A percentile compares a stretch with the other conserved stretches of the same genome.
Evolutionary conservation across 73 alveolate species (phyloP).

Genomic region (Paramecium pentaurelia): DNA sequence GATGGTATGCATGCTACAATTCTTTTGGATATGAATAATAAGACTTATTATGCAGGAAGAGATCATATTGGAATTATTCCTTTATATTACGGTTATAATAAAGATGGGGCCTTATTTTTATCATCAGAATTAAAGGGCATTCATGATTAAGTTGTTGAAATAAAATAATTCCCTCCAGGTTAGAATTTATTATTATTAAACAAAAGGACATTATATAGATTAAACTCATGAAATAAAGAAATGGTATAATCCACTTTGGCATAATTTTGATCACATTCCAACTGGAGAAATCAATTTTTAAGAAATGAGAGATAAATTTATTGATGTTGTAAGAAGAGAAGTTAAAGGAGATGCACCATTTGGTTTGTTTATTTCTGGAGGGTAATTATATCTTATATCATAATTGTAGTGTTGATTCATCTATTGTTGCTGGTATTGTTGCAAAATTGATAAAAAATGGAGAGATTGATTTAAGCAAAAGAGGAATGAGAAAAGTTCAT

Average conservation of each 20-base stretch:
- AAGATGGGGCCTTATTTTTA: conserved; percentile 51
- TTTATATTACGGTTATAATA: conserved; percentile 65
- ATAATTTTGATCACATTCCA: conserved; percentile 55
- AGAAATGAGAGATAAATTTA: conserved; percentile 61
- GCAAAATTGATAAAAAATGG: conserved; percentile 56
- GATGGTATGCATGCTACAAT: conserved; percentile 72
- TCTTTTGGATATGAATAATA: conserved; percentile 59
- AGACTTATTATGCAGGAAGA: conserved; percentile 62
- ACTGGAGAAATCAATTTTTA: conserved; percentile 30
- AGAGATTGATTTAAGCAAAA: conserved; percentile 42
- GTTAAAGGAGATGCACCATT: conserved; percentile 77
- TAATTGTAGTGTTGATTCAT: conserved; percentile 63
- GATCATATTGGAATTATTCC: conserved; percentile 77
- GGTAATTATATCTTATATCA: conserved; percentile 1
- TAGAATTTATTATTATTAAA: neutral
- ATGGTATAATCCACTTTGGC: conserved; percentile 64
- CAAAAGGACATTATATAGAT: conserved; percentile 43
- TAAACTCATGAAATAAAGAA: neutral
- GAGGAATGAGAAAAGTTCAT: conserved; percentile 66
- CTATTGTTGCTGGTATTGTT: conserved; percentile 67
- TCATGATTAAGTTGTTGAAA: conserved; percentile 60
- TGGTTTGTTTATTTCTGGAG: conserved; percentile 70
- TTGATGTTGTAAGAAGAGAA: conserved; percentile 61
- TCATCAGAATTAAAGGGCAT: conserved; percentile 72
- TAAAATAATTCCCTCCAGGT: conserved; percentile 68